Conservation (phyloP, 495 filamentous ascomycete genomes). For the Lasiosphaeria hispida region DNA sequence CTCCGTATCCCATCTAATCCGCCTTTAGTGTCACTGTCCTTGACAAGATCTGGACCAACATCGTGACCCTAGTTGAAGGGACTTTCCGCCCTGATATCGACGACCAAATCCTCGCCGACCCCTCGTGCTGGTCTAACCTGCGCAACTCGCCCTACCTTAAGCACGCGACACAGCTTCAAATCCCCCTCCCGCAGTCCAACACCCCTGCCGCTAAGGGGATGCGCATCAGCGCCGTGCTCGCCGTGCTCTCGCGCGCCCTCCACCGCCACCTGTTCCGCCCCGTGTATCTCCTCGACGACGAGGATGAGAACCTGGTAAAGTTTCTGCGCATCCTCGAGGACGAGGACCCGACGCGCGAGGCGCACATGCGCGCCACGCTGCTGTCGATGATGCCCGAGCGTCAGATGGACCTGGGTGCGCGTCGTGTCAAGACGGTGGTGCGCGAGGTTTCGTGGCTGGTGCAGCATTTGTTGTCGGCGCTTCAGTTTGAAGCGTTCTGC, state of each 20-base stretch:
- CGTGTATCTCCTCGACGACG: slow-evolving; percentile 35
- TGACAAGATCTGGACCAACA: slow-evolving; percentile 40
- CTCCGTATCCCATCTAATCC: background rate
- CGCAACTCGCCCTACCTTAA: slow-evolving; percentile 38
- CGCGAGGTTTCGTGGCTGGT: slow-evolving; percentile 39
- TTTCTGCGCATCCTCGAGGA: slow-evolving; percentile 35
- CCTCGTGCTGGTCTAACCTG: slow-evolving; percentile 39
- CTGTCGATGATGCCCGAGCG: slow-evolving; percentile 31
- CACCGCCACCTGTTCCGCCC: slow-evolving; percentile 38
- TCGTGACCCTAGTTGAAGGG: slow-evolving; percentile 34
- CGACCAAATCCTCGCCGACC: slow-evolving; percentile 30
- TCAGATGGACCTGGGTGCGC: slow-evolving; percentile 28
- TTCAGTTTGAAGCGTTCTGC: slow-evolving; percentile 35
- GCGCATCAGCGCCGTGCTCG: slow-evolving; percentile 37
- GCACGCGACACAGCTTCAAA: slow-evolving; percentile 33
- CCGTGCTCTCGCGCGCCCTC: slow-evolving; percentile 36
- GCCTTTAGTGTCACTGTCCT: slow-evolving; percentile 30
- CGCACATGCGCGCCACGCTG: slow-evolving; percentile 32
- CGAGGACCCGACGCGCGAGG: slow-evolving; percentile 34
- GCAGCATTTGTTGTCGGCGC: slow-evolving; percentile 32
- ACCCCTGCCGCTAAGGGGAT: slow-evolving; percentile 37
- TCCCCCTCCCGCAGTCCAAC: slow-evolving; percentile 37
- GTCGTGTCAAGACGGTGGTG: slow-evolving; percentile 36
- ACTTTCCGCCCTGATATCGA: slow-evolving; percentile 38
- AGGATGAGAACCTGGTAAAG: slow-evolving; percentile 31